Evolutionary conservation across 805 yeast genomes (phyloP).

Genomic region (Candida michaelii): DNA sequence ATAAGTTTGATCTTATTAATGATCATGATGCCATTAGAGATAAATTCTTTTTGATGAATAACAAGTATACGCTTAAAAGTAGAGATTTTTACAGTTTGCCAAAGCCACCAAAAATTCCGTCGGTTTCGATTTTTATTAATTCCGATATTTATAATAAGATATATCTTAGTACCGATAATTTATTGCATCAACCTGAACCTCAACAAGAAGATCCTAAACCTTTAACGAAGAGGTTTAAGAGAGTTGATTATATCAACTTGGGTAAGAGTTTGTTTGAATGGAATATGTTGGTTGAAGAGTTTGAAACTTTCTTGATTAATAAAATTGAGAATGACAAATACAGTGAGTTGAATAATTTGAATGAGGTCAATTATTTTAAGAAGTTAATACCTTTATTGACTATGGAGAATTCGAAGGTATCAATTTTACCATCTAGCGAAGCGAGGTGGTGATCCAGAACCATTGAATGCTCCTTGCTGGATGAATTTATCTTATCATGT

Average conservation of each 20-base stretch:
- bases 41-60: constrained; percentile 24
- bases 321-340: constrained; percentile 29
- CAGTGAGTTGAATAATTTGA: constrained; percentile 14
- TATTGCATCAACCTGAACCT: constrained; percentile 11
- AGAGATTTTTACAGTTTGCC: constrained; percentile 18
- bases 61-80: constrained; percentile 10
- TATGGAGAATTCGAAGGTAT: constrained; percentile 33
- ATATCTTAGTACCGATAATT: constrained; percentile 32
- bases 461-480: too few species aligned
- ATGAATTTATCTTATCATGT: too few species aligned
- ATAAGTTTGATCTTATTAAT: constrained; percentile 45
- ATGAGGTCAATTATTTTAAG: constrained; percentile 35
- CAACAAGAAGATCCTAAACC: not conserved
- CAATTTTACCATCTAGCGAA: too few species aligned
- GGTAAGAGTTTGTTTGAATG: constrained; percentile 57
- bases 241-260: constrained; percentile 27
- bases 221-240: constrained; percentile 1
- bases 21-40: constrained; percentile 42
- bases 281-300: constrained; percentile 46
- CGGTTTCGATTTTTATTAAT: constrained; percentile 31
- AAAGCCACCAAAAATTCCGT: constrained; percentile 26
- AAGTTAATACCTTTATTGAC: constrained; percentile 40
- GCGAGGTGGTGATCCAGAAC: too few species aligned
- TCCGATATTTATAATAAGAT: constrained; percentile 30
- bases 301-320: constrained; percentile 38